A percentile compares a stretch with the other conserved stretches of the same genome.
phyloP scores from a whole-genome alignment of 129 eudicot species.

The Chrysanthemum lavandulifolium region DNA sequence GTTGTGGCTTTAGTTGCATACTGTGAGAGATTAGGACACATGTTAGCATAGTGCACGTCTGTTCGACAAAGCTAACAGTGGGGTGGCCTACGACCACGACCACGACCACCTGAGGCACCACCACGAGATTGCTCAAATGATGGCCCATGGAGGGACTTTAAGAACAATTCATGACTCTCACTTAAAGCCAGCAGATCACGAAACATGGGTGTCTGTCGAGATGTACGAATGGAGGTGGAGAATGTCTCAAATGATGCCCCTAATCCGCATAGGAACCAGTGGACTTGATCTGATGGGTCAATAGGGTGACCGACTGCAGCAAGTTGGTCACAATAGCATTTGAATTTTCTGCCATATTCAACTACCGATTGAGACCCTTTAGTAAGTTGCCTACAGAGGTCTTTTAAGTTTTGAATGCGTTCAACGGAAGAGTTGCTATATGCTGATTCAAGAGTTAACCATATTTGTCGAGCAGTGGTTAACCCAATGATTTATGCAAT shows the following conservation, averaged over 20 bases:
- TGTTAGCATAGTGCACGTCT: background rate
- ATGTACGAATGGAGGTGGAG: background rate
- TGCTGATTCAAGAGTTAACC: background rate
- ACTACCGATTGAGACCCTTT: no score
- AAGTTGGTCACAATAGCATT: no score
- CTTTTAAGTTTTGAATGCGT: no score
- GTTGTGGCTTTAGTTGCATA: background rate
- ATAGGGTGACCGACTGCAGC: no score
- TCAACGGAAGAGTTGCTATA: background rate
- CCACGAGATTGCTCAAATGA: background rate
- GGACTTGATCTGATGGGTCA: background rate
- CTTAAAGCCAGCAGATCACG: background rate
- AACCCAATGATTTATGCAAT: background rate
- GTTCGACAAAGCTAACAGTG: background rate
- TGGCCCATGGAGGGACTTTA: background rate
- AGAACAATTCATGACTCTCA: background rate
- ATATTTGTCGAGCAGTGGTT: slow-evolving; percentile 1
- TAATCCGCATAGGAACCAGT: background rate
- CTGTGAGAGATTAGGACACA: background rate
- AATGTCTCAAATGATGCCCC: background rate
- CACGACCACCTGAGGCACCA: background rate
- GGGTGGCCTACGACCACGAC: background rate
- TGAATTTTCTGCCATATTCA: no score
- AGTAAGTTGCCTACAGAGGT: no score
- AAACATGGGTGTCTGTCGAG: background rate